These are phyloP conservation scores for Alternaria consortialis DNA, from an alignment of 2,329 filamentous ascomycete genomes.

Conservation along the genomic window DNA sequence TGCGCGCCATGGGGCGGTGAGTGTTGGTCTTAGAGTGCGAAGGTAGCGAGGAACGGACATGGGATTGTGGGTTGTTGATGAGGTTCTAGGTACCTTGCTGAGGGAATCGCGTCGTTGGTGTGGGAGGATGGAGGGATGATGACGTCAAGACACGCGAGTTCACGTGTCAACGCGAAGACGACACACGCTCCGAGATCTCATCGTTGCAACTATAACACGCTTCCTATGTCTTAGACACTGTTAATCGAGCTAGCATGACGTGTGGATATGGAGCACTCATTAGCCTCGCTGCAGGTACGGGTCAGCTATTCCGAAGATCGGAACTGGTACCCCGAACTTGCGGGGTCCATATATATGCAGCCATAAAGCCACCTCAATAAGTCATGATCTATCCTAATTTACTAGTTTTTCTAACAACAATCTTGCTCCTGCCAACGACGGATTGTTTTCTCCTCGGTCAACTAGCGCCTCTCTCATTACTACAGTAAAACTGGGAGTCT, in stretches of 20 bases:
- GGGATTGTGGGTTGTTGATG: background rate
- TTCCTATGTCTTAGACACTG: background rate
- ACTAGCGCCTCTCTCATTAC: too few species aligned
- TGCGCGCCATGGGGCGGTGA: constrained; percentile 8
- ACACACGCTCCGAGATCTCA: background rate
- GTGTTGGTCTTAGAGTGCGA: background rate
- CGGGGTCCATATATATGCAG: constrained; percentile 1
- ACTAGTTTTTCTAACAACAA: background rate
- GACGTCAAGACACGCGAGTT: constrained; percentile 33
- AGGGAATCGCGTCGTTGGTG: constrained; percentile 9
- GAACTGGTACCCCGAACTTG: constrained; percentile 20
- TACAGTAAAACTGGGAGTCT: too few species aligned
- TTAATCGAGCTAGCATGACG: background rate
- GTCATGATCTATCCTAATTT: background rate
- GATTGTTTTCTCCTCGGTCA: too few species aligned
- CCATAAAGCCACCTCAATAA: background rate
- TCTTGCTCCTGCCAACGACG: too few species aligned
- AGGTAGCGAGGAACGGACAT: constrained; percentile 17
- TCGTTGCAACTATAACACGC: background rate
- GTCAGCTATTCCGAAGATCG: constrained; percentile 22
- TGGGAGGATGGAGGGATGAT: background rate
- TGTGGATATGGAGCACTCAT: background rate
- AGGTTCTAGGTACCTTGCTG: background rate
- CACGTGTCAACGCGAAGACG: constrained; percentile 21
- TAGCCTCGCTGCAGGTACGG: background rate